phyloP scores from a whole-genome alignment of 2,329 filamentous ascomycete genomes.

The Ophiobolus disseminans region DNA sequence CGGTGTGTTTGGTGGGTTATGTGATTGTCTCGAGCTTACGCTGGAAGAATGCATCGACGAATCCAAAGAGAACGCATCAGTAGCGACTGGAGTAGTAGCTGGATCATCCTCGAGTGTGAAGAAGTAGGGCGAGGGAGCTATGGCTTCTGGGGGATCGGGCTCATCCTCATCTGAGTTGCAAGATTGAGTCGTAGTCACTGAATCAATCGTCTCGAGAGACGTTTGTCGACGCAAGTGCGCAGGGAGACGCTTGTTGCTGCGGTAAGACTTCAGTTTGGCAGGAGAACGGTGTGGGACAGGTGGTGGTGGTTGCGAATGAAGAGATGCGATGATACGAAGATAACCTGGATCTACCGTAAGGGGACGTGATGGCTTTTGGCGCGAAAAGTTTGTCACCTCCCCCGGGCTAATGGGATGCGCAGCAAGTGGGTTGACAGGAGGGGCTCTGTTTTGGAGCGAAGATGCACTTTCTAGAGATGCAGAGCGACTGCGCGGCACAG shows the following conservation, averaged over 20 bases:
- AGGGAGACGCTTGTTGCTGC: constrained; percentile 30
- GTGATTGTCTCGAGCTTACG: constrained; percentile 15
- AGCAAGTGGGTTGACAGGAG: constrained; percentile 26
- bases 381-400: constrained; percentile 9
- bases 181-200: constrained; percentile 26
- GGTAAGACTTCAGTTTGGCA: constrained; percentile 27
- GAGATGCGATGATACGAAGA: constrained; percentile 1
- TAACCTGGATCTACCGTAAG: constrained; percentile 19
- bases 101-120: constrained; percentile 18
- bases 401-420: constrained; percentile 21
- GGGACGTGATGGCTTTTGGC: constrained; percentile 27
- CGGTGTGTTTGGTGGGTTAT: constrained; percentile 8
- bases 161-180: constrained; percentile 13
- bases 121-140: constrained; percentile 20
- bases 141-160: constrained; percentile 22
- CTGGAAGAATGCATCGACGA: constrained; percentile 13
- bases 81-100: constrained; percentile 8
- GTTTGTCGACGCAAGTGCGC: constrained; percentile 31
- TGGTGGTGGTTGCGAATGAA: constrained; percentile 16
- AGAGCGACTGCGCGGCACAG: constrained; percentile 23
- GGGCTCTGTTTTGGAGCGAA: constrained; percentile 4
- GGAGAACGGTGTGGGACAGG: constrained; percentile 16
- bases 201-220: constrained; percentile 43
- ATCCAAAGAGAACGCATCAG: constrained; percentile 1
- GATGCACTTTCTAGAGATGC: constrained; percentile 9